phyloP scores from a whole-genome alignment of 495 filamentous ascomycete genomes.

The Aspergillus campestris region DNA sequence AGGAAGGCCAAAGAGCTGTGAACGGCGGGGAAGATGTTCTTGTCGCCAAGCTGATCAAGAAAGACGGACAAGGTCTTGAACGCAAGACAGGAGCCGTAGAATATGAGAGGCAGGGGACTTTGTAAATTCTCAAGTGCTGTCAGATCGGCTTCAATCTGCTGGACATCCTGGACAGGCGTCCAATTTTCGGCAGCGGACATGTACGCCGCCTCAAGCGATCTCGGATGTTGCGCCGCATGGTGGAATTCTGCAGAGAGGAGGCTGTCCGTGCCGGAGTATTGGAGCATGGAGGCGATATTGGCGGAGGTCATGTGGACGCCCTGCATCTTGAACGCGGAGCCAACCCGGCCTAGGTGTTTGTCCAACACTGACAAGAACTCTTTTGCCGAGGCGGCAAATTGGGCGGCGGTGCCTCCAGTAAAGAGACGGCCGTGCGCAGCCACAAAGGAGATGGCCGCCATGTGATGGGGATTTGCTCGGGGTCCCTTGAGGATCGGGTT shows the following conservation, averaged over 20 bases:
- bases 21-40: constrained; percentile 55
- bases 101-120: constrained; percentile 13
- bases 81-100: constrained; percentile 33
- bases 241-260: constrained; percentile 29
- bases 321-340: constrained; percentile 53
- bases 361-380: constrained; percentile 48
- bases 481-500: constrained; percentile 49
- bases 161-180: constrained; percentile 6
- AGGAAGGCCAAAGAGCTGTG: constrained; percentile 67
- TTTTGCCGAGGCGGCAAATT: constrained; percentile 36
- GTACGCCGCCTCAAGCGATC: constrained; percentile 21
- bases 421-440: constrained; percentile 61
- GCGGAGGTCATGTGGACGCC: constrained; percentile 46
- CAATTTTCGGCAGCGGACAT: constrained; percentile 11
- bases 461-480: constrained; percentile 17
- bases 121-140: constrained; percentile 5
- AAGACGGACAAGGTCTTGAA: constrained; percentile 44
- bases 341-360: constrained; percentile 48
- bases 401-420: constrained; percentile 37
- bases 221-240: constrained; percentile 24
- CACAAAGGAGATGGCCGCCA: constrained; percentile 46
- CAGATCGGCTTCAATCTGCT: constrained; percentile 9
- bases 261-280: constrained; percentile 52
- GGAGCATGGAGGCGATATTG: constrained; percentile 47
- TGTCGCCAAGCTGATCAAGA: constrained; percentile 51